Conservation (phyloP, 345 rosid species). For the Syzygium aqueum region DNA sequence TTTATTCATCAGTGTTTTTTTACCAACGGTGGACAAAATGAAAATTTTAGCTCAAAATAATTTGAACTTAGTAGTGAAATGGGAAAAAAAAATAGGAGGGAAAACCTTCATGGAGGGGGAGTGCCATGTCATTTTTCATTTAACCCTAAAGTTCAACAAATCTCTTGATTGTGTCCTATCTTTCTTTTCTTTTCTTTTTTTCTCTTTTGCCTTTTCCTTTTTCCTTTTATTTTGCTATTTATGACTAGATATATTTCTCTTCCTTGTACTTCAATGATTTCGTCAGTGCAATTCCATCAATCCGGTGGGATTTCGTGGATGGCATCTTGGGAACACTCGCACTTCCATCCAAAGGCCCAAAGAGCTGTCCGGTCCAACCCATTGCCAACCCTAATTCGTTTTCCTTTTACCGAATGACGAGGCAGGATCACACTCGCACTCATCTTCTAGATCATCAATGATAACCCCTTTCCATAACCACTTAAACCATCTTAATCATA, state of each 20-base stretch:
- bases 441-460: background rate
- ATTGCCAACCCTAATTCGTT: constrained; percentile 13
- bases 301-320: constrained; percentile 2
- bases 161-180: background rate
- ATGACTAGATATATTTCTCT: background rate
- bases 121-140: background rate
- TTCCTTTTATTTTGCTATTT: background rate
- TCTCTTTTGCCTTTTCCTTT: background rate
- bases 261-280: background rate
- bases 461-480: background rate
- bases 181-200: no score
- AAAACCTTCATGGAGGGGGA: background rate
- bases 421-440: background rate
- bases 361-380: constrained; percentile 29
- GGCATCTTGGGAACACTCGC: constrained; percentile 21
- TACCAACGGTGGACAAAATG: background rate
- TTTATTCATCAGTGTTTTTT: background rate
- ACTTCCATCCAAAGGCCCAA: constrained; percentile 9
- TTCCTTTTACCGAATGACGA: background rate
- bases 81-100: background rate
- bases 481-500: background rate
- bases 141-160: background rate
- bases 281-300: background rate
- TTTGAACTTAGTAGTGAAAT: background rate
- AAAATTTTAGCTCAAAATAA: background rate